A percentile compares a stretch with the other conserved stretches of the same genome.
These are phyloP conservation scores for Yamadazyma atmosphaerica DNA, from an alignment of 1,139 yeast species.

Conservation along the genomic window DNA sequence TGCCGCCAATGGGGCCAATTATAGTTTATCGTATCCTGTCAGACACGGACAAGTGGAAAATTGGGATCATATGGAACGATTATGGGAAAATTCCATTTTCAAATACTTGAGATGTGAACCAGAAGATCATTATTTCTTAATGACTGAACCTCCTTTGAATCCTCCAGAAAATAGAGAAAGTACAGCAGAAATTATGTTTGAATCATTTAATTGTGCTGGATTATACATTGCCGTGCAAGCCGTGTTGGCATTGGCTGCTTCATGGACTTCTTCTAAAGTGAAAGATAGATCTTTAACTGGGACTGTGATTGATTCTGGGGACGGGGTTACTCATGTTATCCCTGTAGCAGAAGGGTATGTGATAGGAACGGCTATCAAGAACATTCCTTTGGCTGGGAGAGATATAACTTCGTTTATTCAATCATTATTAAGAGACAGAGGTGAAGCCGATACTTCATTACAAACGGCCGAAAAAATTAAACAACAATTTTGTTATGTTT, in stretches of 20 bases:
- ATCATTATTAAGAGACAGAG: constrained; percentile 91
- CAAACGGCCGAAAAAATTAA: constrained; percentile 96
- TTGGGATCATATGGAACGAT: constrained; percentile 99
- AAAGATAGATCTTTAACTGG: constrained; percentile 95
- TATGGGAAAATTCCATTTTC: constrained; percentile 97
- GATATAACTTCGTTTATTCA: constrained; percentile 95
- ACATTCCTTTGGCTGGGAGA: constrained; percentile 97
- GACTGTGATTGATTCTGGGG: constrained; percentile 97
- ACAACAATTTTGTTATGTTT: constrained; percentile 94
- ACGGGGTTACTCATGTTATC: constrained; percentile 96
- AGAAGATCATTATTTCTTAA: constrained; percentile 91
- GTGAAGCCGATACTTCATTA: constrained; percentile 90
- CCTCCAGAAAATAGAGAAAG: constrained; percentile 99
- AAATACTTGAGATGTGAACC: constrained; percentile 97
- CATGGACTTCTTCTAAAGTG: constrained; percentile 97
- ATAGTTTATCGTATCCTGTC: constrained; percentile 87
- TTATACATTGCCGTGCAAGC: constrained; percentile 98
- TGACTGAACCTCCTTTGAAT: constrained; percentile 97
- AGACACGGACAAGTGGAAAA: constrained; percentile 97
- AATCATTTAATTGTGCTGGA: constrained; percentile 97
- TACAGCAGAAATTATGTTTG: constrained; percentile 98
- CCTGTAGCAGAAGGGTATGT: constrained; percentile 99
- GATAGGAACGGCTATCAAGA: constrained; percentile 94
- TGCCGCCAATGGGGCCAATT: constrained; percentile 88
- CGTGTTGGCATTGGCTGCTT: constrained; percentile 95